Conservation (phyloP, 148 eudicot species). For the Limonium bicolor region DNA sequence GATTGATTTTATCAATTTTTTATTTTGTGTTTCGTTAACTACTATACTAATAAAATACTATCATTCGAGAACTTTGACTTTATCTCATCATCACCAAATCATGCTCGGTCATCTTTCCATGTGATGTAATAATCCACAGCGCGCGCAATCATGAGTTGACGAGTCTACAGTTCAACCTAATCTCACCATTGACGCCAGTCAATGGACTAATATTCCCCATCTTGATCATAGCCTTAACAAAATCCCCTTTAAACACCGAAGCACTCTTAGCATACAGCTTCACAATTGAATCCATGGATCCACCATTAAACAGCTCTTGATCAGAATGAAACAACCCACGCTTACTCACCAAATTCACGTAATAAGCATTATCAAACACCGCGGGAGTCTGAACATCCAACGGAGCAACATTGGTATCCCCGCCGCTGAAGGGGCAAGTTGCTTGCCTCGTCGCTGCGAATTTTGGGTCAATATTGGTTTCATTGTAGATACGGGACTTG, state of each 20-base stretch:
- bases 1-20: no score
- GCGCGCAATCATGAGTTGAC: no score
- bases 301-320: constrained; percentile 37
- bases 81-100: no score
- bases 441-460: constrained; percentile 19
- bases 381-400: constrained; percentile 18
- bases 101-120: no score
- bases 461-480: constrained; percentile 25
- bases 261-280: constrained; percentile 12
- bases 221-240: constrained; percentile 31
- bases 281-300: constrained; percentile 26
- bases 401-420: constrained; percentile 29
- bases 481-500: constrained; percentile 27
- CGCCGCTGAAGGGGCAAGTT: constrained; percentile 19
- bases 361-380: constrained; percentile 28
- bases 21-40: no score
- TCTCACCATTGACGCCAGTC: constrained; percentile 39
- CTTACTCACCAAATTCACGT: constrained; percentile 14
- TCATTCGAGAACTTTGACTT: no score
- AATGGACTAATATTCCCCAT: constrained; percentile 43
- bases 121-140: no score
- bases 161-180: constrained; percentile 30
- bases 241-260: constrained; percentile 22
- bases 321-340: constrained; percentile 41
- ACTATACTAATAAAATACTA: no score